Evolutionary conservation across 208 protist genomes (phyloP), one percentile per base, ranked within the genome.

Genomic region (Crithidia brevicula): DNA sequence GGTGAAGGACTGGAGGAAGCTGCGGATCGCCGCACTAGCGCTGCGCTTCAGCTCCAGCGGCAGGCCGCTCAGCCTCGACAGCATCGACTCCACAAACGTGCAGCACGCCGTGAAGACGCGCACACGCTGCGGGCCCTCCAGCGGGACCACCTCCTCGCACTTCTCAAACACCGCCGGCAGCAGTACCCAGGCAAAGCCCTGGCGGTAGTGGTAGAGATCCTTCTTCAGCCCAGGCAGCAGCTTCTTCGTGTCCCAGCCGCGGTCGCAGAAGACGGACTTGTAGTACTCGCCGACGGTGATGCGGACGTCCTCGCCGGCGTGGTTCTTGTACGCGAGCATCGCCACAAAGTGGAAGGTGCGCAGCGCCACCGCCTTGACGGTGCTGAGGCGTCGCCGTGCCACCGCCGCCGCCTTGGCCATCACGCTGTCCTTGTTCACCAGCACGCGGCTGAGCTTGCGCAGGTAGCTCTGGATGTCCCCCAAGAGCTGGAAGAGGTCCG

Each of bases 211-310:
- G 63, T 90, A 92, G 40, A 96, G 78, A 52, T 96, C 91, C 38
- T 82, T 80, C 81, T 96, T 94, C 27, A 96, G 60, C 28, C 58
- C 54, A 25, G 83, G 81, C 54, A 94, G 62, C 16, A 87, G 42
- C 45, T 79, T 81, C 74, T 92, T 91, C 51, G 81, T 89, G 50
- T 93, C 81, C 91, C 91, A 96, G 8, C 91, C 91, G 42, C 91
- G 88, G 67, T 96, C 91, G 51, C 81, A 90, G 70, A 96, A 96
- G 59, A 96, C 86, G 46, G 91, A 93, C 58, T 92, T 91, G 81
- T 96, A 96, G 82, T 91, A 96, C 66, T 94, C 86, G 45, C 57
- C 50, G 33, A 94, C 52, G 9, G 86, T 88, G 49, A 94, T 86
- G 38, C 87, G 91, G 11, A 94, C 88, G 33, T 91, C 89, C 53